These are phyloP conservation scores for Serendipita indica DNA, from an alignment of 768 basidiomycete genomes.

Conservation along the genomic window DNA sequence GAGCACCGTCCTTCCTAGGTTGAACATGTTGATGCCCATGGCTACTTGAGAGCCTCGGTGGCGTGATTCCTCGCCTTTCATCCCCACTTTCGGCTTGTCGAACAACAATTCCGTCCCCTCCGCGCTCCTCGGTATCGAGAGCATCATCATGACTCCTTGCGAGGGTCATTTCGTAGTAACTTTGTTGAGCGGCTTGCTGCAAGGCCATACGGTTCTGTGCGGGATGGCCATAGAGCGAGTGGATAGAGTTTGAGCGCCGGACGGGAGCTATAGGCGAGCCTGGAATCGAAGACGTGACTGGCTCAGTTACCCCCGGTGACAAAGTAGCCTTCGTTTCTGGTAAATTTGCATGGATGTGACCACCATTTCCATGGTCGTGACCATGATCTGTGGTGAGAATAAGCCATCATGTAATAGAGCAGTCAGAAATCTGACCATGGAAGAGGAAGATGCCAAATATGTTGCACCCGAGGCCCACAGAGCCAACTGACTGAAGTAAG, in stretches of 20 bases:
- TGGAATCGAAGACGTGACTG: background rate
- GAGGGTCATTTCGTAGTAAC: background rate
- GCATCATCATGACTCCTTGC: background rate
- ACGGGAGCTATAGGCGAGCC: background rate
- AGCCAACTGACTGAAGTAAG: slow-evolving; percentile 40
- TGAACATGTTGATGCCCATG: background rate
- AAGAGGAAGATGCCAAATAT: slow-evolving; percentile 87
- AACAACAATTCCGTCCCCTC: background rate
- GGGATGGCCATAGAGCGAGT: background rate
- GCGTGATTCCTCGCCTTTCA: too few relatives aligned
- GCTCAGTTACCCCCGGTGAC: background rate
- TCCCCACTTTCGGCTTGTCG: too few relatives aligned
- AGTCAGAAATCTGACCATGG: slow-evolving; percentile 48
- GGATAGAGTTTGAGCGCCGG: background rate
- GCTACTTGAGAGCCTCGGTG: too few relatives aligned
- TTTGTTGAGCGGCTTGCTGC: background rate
- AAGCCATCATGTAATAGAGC: background rate
- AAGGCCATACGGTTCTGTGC: background rate
- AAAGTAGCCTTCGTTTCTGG: background rate
- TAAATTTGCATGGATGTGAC: slow-evolving; percentile 9
- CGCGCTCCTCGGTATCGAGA: background rate
- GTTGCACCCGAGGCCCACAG: slow-evolving; percentile 79
- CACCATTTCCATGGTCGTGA: slow-evolving; percentile 36
- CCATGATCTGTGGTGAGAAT: slow-evolving; percentile 37
- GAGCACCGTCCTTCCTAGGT: slow-evolving; percentile 37